Base-by-base conservation (phyloP, 768 basidiomycete genomes). In the Lepiota brunneoincarnata region DNA sequence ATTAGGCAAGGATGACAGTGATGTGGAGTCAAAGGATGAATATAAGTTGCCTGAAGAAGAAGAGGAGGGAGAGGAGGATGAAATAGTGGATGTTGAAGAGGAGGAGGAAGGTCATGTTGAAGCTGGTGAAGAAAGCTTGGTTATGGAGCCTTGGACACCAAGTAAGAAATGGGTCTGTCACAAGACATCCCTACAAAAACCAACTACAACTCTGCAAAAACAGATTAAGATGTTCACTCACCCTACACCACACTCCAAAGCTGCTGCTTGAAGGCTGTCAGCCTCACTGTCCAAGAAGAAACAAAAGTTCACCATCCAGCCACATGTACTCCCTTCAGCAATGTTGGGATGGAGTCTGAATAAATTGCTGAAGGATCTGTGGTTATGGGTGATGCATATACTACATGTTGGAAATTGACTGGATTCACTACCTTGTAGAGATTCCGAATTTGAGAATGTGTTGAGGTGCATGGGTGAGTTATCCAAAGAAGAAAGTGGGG, bases 341-440 rank as follows among this genome's bases (percentile, higher is more conserved):
- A 52, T 68, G 20, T 75, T 59, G 69, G 69, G 39, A 62, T 66
- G 66, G 46, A 63, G 67, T 28, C 58, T 79, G 64, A 74, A 72
- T 20, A 79, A 79, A 58, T 67, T 91, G 2, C 85, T 87, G 2
- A 66, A 76, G 35, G 89, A 95, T 63, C 85, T 92, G 2, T 96
- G 90, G 83, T 67, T 93, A 50, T 79, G 93, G 7, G 88, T 92
- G 5, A 90, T 12, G 92, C n/a, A n/a, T n/a, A n/a, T n/a, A n/a
- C n/a, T n/a, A n/a, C n/a, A n/a, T n/a, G n/a, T n/a, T n/a, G n/a
- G 91, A 1, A 90, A 91, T 46, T 81, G 95, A 6, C 96, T 97
- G 1, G 92, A 96, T 59, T 78, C 83, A 21, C 70, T 99, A 37
- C 94, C 94, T 3, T 96, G 95, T 69, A 74, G 96, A 41, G 90